Percentiles rank a stretch among this genome's conserved stretches.
phyloP scores from a whole-genome alignment of 257 asterid species.

The Ehretia macrophylla region DNA sequence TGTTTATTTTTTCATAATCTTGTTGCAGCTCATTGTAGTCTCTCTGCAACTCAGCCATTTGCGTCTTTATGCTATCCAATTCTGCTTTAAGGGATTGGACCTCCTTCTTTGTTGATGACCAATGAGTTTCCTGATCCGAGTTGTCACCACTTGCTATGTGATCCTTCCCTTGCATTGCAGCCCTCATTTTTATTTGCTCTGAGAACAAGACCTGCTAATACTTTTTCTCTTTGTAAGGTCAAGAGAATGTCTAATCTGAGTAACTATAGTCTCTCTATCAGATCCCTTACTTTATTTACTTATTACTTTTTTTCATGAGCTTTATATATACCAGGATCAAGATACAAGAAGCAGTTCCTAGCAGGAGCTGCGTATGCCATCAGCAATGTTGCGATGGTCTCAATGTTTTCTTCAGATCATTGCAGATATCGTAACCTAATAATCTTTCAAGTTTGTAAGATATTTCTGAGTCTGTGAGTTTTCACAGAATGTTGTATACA shows the following conservation, averaged over 20 bases:
- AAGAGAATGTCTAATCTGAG: background rate
- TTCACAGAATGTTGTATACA: too few species aligned
- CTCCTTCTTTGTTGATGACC: conserved; percentile 55
- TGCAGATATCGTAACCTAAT: too few species aligned
- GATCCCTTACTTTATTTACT: too few species aligned
- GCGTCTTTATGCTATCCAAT: conserved; percentile 48
- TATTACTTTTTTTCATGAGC: too few species aligned
- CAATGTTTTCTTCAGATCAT: too few species aligned
- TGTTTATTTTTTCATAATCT: conserved; percentile 41
- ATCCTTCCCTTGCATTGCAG: conserved; percentile 41
- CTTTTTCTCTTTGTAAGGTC: conserved; percentile 18
- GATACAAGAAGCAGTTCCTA: too few species aligned
- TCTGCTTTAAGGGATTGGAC: conserved; percentile 57
- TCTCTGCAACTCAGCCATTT: conserved; percentile 55
- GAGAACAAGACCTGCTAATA: conserved; percentile 64
- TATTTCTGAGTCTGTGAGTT: too few species aligned
- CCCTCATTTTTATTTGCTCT: conserved; percentile 71
- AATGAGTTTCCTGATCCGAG: conserved; percentile 37
- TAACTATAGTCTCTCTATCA: background rate
- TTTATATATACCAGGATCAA: too few species aligned
- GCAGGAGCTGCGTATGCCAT: too few species aligned
- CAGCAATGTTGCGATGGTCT: too few species aligned
- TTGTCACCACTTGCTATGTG: conserved; percentile 38
- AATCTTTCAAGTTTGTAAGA: too few species aligned
- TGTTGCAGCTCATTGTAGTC: conserved; percentile 55